A percentile compares a stretch with the other conserved stretches of the same genome.
Evolutionary conservation across 2,329 filamentous ascomycete genomes (phyloP).

Genomic region (Clarireedia hainanense): DNA sequence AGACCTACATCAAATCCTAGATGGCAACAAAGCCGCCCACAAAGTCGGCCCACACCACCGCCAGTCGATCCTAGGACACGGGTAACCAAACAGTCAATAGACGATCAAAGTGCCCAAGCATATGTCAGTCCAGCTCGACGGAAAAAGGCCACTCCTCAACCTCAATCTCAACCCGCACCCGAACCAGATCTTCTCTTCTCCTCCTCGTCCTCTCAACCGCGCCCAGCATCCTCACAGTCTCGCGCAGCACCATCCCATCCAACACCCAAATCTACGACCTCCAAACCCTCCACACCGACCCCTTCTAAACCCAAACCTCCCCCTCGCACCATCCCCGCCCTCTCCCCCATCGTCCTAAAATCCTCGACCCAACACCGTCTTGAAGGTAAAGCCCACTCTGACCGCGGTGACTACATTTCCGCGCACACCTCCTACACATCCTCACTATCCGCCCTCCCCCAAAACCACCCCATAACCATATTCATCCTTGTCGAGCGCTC

Average conservation of each 20-base stretch:
- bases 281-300: slow-evolving; percentile 37
- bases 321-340: slow-evolving; percentile 47
- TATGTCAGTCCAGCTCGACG: slow-evolving; percentile 83
- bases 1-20: slow-evolving; percentile 43
- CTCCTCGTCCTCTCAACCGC: slow-evolving; percentile 25
- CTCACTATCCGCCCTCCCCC: slow-evolving; percentile 67
- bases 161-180: slow-evolving; percentile 32
- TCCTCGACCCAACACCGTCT: slow-evolving; percentile 71
- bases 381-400: slow-evolving; percentile 82
- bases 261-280: slow-evolving; percentile 31
- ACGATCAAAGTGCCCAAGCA: slow-evolving; percentile 73
- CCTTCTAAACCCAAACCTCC: slow-evolving; percentile 39
- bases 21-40: slow-evolving; percentile 45
- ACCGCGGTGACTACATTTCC: slow-evolving; percentile 82
- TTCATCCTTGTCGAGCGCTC: slow-evolving; percentile 89
- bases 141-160: slow-evolving; percentile 49
- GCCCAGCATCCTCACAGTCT: slow-evolving; percentile 20
- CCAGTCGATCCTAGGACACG: slow-evolving; percentile 46
- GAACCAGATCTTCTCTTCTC: slow-evolving; percentile 60
- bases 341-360: slow-evolving; percentile 62
- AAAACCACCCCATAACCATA: slow-evolving; percentile 74
- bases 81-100: slow-evolving; percentile 63
- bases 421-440: slow-evolving; percentile 77
- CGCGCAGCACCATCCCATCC: slow-evolving; percentile 27
- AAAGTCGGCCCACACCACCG: slow-evolving; percentile 15